Evolutionary conservation across 176 grass and related monocot genomes (phyloP), one percentile per base, ranked within the genome.

Genomic region (Avena atlantica): DNA sequence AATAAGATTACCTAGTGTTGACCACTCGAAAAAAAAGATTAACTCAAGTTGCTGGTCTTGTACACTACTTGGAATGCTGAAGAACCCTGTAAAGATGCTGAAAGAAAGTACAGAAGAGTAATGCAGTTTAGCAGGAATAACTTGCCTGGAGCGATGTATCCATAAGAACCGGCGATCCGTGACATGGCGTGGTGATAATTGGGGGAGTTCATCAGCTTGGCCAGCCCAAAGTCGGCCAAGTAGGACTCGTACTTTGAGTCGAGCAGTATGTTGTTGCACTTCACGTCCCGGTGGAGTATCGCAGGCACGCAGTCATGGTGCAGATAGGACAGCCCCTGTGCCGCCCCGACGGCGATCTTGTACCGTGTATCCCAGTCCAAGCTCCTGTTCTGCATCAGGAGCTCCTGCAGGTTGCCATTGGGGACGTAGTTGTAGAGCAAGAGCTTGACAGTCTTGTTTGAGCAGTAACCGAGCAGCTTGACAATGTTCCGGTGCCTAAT

Each of bases 401-500:
- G 92, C 82, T 99, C 85, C 63, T 93, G 92, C 80, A 99, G 76
- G 52, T 99, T 99, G 31, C 97, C 97, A 53, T 99, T 96, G 3
- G 97, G 84, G 17, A 99, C 89, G 80, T 99, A 99, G 85, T 99
- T 99, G 90, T 99, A 99, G 63, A 99, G 89, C 23, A 99, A 81
- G 58, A 99, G 94, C 77, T 94, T 99, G 40, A 93, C 91, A 69
- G 82, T 93, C 81, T 91, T 99, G 80, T 99, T 99, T 1, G 97
- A 99, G 73, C 97, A 99, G 81, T 99, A 99, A 2, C 97, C 97
- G 0, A 96, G 90, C 73, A 99, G 85, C 59, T 93, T 99, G 24
- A 99, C 92, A 52, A 99, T 99, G 88, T 99, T 99, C 20, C 94
- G 87, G 89, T 99, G 97, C 89, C 94, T 96, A 74, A 99, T 99